Conservation (phyloP, 2,329 filamentous ascomycete genomes). For the Decorospora gaudefroyi region DNA sequence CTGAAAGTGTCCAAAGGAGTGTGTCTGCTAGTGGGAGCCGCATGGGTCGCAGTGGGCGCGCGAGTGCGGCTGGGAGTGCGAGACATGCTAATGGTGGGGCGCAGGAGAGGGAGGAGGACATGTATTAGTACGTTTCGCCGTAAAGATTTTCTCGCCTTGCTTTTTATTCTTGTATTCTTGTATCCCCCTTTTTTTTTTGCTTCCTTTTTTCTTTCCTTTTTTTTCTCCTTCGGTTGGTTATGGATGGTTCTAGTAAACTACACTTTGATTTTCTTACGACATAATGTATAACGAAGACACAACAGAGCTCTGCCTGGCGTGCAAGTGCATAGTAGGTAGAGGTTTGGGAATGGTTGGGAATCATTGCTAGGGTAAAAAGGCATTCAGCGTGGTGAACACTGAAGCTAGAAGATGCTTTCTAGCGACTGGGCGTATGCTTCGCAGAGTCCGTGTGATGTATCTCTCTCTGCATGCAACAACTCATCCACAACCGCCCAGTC, state of each 20-base stretch:
- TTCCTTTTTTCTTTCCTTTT: conserved; percentile 1
- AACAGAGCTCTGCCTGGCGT: conserved; percentile 5
- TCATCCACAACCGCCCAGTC: too few species aligned
- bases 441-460: too few species aligned
- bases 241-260: conserved; percentile 3
- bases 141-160: background rate
- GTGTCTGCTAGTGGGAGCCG: conserved; percentile 27
- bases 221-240: conserved; percentile 1
- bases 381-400: background rate
- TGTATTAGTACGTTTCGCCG: conserved; percentile 28
- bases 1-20: conserved; percentile 21
- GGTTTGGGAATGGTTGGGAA: background rate
- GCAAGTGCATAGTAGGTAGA: conserved; percentile 1
- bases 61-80: conserved; percentile 26
- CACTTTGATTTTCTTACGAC: conserved; percentile 8
- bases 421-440: background rate
- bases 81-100: conserved; percentile 17
- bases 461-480: too few species aligned
- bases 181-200: conserved; percentile 1
- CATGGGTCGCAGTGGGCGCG: conserved; percentile 22
- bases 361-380: background rate
- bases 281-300: conserved; percentile 15
- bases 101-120: conserved; percentile 21
- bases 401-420: background rate
- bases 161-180: background rate